Conservation (phyloP, 1,139 yeast species). For the Ogataea hybrid region DNA sequence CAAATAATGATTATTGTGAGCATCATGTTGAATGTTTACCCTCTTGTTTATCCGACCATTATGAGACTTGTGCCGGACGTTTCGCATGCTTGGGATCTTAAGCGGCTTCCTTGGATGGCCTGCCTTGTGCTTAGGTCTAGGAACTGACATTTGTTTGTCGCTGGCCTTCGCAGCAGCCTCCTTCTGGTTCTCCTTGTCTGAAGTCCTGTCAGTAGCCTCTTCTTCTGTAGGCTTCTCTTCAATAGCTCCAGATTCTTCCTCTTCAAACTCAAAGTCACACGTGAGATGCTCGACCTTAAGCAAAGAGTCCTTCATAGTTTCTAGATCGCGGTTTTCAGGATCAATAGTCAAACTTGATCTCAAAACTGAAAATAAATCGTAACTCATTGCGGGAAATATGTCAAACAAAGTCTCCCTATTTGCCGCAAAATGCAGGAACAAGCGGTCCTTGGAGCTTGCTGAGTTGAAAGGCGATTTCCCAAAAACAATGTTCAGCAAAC, state of each 20-base stretch:
- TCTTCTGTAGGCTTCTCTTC: constrained; percentile 18
- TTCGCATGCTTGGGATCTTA: constrained; percentile 36
- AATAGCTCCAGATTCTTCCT: constrained; percentile 29
- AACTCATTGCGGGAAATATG: constrained; percentile 86
- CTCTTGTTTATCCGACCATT: constrained; percentile 22
- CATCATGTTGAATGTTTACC: constrained; percentile 20
- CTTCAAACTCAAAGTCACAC: constrained; percentile 60
- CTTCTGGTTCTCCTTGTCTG: constrained; percentile 19
- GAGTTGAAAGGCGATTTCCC: constrained; percentile 87
- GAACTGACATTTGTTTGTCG: constrained; percentile 13
- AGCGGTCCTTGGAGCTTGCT: constrained; percentile 81
- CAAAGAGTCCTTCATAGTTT: constrained; percentile 58
- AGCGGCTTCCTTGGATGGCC: constrained; percentile 39
- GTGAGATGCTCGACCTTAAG: constrained; percentile 66
- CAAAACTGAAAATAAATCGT: constrained; percentile 80
- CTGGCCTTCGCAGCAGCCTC: constrained; percentile 19
- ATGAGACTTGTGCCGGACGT: constrained; percentile 26
- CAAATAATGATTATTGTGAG: constrained; percentile 21
- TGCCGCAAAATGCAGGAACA: constrained; percentile 83
- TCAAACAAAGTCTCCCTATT: constrained; percentile 90
- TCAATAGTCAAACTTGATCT: constrained; percentile 79
- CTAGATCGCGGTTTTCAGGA: constrained; percentile 78
- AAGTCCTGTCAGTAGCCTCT: background rate
- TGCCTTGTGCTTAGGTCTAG: constrained; percentile 13
- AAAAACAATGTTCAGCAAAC: constrained; percentile 79